Percentiles rank a stretch among this genome's conserved stretches.
These are phyloP conservation scores for Mortierella sp. DNA, from an alignment of 371 early-diverging fungal species.

Conservation along the genomic window DNA sequence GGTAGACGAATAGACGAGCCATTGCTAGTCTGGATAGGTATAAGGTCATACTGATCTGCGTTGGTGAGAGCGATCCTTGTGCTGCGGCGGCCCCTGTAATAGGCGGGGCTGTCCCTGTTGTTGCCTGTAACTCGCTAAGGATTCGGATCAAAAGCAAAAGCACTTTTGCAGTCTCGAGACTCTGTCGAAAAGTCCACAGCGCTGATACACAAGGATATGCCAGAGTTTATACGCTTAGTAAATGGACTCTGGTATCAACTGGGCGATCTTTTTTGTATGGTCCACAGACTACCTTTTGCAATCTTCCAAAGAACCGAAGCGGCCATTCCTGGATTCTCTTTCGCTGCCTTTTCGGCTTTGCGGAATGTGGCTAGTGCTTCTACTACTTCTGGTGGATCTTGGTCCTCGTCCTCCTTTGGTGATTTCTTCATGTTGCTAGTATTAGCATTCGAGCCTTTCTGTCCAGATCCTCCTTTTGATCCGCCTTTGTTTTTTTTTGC, in stretches of 20 bases:
- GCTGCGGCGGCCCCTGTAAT: conserved; percentile 6
- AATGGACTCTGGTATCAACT: not conserved
- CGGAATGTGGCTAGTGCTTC: conserved; percentile 43
- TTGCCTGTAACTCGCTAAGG: conserved; percentile 20
- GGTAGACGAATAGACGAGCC: conserved; percentile 42
- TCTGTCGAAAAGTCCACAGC: conserved; percentile 34
- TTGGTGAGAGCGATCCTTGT: conserved; percentile 41
- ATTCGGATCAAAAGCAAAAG: conserved; percentile 40
- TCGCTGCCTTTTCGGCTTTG: conserved; percentile 31
- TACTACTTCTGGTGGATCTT: conserved; percentile 36
- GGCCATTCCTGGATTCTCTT: conserved; percentile 41
- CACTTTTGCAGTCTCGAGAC: conserved; percentile 35
- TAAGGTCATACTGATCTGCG: conserved; percentile 54
- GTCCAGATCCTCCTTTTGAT: conserved; percentile 12
- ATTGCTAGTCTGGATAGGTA: conserved; percentile 51
- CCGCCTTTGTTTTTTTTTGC: conserved; percentile 39
- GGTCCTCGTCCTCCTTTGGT: conserved; percentile 6
- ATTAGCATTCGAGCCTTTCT: not conserved
- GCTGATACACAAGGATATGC: conserved; percentile 11
- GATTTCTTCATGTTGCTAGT: conserved; percentile 5
- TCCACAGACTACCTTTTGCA: conserved; percentile 34
- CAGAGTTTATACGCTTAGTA: not conserved
- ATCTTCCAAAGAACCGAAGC: conserved; percentile 54
- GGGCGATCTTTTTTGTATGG: not conserved
- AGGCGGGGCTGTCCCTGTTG: not conserved